Percentiles rank a stretch among this genome's conserved stretches.
Conservation (phyloP, 768 basidiomycete genomes). For the Clathrus columnatus region DNA sequence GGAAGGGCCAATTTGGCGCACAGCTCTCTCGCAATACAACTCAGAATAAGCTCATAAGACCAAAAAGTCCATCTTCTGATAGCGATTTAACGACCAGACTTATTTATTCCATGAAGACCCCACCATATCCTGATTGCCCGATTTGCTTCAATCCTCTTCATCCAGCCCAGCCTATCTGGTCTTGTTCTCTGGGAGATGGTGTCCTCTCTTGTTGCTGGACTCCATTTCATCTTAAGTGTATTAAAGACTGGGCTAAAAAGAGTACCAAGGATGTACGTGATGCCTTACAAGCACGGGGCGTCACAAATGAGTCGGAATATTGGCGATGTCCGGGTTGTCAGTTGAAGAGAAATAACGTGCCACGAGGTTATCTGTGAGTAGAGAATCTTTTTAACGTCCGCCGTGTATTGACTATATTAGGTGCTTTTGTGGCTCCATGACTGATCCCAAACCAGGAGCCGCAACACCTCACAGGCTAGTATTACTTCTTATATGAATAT, state of each 20-base stretch:
- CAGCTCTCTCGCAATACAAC: not conserved
- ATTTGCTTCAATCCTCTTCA: constrained; percentile 79
- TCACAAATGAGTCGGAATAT: constrained; percentile 51
- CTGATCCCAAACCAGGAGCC: constrained; percentile 65
- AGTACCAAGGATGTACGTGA: constrained; percentile 64
- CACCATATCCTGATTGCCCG: constrained; percentile 69
- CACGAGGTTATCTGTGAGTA: constrained; percentile 58
- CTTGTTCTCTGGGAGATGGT: constrained; percentile 63
- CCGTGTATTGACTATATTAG: constrained; percentile 27
- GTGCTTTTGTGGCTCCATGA: constrained; percentile 76
- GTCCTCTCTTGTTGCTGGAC: constrained; percentile 68
- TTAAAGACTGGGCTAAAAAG: constrained; percentile 80
- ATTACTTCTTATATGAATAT: constrained; percentile 66
- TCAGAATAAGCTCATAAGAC: not conserved
- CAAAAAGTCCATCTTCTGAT: constrained; percentile 3
- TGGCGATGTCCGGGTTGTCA: constrained; percentile 97
- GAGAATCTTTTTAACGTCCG: constrained; percentile 4
- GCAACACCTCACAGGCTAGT: constrained; percentile 50
- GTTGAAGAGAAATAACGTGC: constrained; percentile 57
- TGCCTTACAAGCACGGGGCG: constrained; percentile 40
- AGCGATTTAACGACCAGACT: constrained; percentile 66
- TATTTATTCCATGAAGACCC: constrained; percentile 52
- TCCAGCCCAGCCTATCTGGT: constrained; percentile 79
- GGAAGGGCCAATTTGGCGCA: constrained; percentile 7
- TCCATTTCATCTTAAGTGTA: constrained; percentile 85